Evolutionary conservation across 179 eudicot species (phyloP), one percentile per base, ranked within the genome.

Genomic region (Spergularia azorica): DNA sequence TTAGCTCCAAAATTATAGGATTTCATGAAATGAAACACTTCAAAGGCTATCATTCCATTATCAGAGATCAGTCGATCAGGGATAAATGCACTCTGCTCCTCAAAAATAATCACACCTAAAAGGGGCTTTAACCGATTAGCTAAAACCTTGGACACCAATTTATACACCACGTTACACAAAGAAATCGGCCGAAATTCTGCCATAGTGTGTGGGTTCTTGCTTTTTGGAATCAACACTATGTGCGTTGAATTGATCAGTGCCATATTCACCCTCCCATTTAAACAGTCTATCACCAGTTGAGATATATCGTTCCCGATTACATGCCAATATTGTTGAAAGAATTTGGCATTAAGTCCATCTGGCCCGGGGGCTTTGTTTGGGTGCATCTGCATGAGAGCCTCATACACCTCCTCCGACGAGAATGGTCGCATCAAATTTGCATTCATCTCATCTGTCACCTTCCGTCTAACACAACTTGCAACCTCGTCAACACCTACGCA

Each of bases 251-350:
- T 67, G 12, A 6, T 16, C 14, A 18, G 4, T 12, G 20, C 48
- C 9, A 62, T n/a, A 20, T 17, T 17, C 50, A 46, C 9, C 3
- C 32, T 11, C 3, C 66, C 66, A 18, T 62, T 4, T 5, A 62
- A 21, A 20, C 6, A 9, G 8, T 20, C 8, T 0, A 62, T n/a
- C 66, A 62, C 32, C 21, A 62, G 3, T 16, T 17, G 4, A 5
- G 26, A n/a, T 5, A 62, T 21, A 16, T 62, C 66, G 17, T 17
- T 11, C 9, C 50, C 50, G 9, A 46, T 41, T 39, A 67, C 41
- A 43, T 46, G 71, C 71, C 55, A 67, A n/a, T 69, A 36, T 51
- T 69, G 50, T 11, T 69, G 59, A 20, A 48, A 69, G 17, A 69
- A 20, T 2, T 32, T 10, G 7, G 59, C 72, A 51, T 51, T 48